Conservation (phyloP, 371 early-diverging fungal species). For the Saksenaea oblongispora region DNA sequence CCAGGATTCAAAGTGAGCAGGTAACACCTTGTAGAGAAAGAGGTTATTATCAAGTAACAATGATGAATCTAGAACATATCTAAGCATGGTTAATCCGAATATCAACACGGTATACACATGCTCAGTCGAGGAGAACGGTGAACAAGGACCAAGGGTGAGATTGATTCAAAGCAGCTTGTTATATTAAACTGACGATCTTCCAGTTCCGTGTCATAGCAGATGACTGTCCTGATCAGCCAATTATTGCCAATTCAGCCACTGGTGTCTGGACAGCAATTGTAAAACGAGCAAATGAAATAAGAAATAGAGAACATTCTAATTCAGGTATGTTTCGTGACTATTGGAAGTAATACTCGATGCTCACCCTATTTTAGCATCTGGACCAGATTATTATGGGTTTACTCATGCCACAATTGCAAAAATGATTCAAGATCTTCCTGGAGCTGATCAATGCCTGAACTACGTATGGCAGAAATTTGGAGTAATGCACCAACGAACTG, state of each 20-base stretch:
- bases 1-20: constrained; percentile 76
- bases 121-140: constrained; percentile 78
- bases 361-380: constrained; percentile 56
- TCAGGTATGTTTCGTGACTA: constrained; percentile 37
- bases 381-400: constrained; percentile 92
- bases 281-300: constrained; percentile 73
- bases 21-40: constrained; percentile 13
- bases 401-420: constrained; percentile 85
- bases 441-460: constrained; percentile 67
- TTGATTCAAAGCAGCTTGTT: not conserved
- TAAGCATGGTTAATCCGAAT: constrained; percentile 71
- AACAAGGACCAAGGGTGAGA: constrained; percentile 59
- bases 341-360: not conserved
- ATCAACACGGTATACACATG: constrained; percentile 68
- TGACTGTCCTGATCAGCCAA: constrained; percentile 62
- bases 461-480: constrained; percentile 74
- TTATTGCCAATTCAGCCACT: constrained; percentile 78
- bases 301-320: constrained; percentile 77
- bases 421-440: constrained; percentile 87
- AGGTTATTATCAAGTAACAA: not conserved
- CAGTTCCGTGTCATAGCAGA: constrained; percentile 79
- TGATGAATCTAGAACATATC: constrained; percentile 52
- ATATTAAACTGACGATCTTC: not conserved
- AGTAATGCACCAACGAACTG: constrained; percentile 45
- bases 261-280: constrained; percentile 89